phyloP scores from a whole-genome alignment of 2,329 filamentous ascomycete genomes.

The Xylaria sp. region DNA sequence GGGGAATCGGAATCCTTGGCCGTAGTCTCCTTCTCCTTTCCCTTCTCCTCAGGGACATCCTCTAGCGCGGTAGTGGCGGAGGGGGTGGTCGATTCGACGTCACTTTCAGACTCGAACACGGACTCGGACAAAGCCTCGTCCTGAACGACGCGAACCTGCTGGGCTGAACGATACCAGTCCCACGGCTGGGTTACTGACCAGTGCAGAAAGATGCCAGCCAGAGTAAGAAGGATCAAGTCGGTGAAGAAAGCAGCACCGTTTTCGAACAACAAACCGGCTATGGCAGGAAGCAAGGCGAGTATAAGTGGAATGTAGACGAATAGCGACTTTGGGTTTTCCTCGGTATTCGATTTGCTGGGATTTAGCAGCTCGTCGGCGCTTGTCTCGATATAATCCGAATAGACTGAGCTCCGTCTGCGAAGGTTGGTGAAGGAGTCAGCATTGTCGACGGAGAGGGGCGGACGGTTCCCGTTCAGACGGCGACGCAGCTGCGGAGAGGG shows the following conservation, averaged over 20 bases:
- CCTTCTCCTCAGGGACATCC: conserved; percentile 60
- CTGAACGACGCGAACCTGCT: conserved; percentile 65
- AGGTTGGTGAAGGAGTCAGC: conserved; percentile 45
- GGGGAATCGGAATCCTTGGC: conserved; percentile 26
- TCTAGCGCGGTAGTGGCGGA: conserved; percentile 50
- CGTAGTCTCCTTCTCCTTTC: conserved; percentile 33
- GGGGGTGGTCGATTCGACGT: conserved; percentile 49
- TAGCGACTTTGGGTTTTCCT: conserved; percentile 67
- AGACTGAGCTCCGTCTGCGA: conserved; percentile 77
- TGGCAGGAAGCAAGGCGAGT: conserved; percentile 84
- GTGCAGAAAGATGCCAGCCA: conserved; percentile 88
- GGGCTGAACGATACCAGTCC: conserved; percentile 81
- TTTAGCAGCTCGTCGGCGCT: conserved; percentile 78
- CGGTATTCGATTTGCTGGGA: conserved; percentile 55
- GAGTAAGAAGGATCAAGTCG: conserved; percentile 81
- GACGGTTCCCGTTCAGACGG: conserved; percentile 39
- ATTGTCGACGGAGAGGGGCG: conserved; percentile 36
- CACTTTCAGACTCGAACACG: conserved; percentile 60
- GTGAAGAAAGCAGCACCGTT: conserved; percentile 87
- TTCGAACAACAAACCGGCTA: conserved; percentile 86
- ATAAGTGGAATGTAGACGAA: conserved; percentile 85
- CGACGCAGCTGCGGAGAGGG: conserved; percentile 42
- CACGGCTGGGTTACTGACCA: conserved; percentile 93
- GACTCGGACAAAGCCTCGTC: conserved; percentile 58
- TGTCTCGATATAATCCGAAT: conserved; percentile 77